phyloP scores from a whole-genome alignment of 1,284 basidiomycete genomes.

The Takashimella tepidaria region DNA sequence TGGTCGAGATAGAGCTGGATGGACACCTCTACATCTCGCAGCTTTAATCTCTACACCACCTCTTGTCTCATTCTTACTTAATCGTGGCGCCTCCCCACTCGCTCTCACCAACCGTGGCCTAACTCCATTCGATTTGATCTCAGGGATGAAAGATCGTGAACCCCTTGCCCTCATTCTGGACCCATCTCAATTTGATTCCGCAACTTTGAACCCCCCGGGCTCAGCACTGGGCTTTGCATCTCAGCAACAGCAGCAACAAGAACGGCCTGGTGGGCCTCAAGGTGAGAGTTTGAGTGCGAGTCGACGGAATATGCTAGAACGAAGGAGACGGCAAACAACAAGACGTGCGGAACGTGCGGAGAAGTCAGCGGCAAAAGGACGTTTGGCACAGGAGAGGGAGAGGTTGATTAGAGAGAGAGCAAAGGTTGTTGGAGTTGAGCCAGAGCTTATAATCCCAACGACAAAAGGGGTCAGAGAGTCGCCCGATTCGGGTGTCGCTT shows the following conservation, averaged over 20 bases:
- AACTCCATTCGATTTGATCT: slow-evolving; percentile 78
- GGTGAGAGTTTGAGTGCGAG: slow-evolving; percentile 5
- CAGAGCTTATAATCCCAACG: slow-evolving; percentile 21
- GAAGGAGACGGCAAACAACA: slow-evolving; percentile 58
- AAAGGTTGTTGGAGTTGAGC: slow-evolving; percentile 29
- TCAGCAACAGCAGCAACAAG: neutral
- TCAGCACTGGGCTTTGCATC: slow-evolving; percentile 1
- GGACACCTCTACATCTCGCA: slow-evolving; percentile 94
- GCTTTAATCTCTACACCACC: slow-evolving; percentile 83
- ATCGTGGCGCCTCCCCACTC: slow-evolving; percentile 78
- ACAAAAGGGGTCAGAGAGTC: slow-evolving; percentile 6
- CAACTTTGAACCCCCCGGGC: slow-evolving; percentile 8
- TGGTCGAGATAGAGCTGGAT: slow-evolving; percentile 60
- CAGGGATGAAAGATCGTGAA: slow-evolving; percentile 69
- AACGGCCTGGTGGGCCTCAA: neutral
- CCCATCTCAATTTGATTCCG: neutral
- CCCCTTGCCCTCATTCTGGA: slow-evolving; percentile 73
- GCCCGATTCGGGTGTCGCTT: slow-evolving; percentile 21
- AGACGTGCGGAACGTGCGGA: slow-evolving; percentile 48
- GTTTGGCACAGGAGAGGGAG: slow-evolving; percentile 55
- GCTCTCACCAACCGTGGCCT: slow-evolving; percentile 67
- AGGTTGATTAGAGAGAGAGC: slow-evolving; percentile 54
- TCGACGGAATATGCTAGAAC: slow-evolving; percentile 50
- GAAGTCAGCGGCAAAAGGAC: slow-evolving; percentile 55
- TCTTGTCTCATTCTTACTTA: slow-evolving; percentile 84